Evolutionary conservation across 2,329 filamentous ascomycete species (phyloP), one percentile per base, ranked within the genome.

Genomic region (Apiospora arundinis): DNA sequence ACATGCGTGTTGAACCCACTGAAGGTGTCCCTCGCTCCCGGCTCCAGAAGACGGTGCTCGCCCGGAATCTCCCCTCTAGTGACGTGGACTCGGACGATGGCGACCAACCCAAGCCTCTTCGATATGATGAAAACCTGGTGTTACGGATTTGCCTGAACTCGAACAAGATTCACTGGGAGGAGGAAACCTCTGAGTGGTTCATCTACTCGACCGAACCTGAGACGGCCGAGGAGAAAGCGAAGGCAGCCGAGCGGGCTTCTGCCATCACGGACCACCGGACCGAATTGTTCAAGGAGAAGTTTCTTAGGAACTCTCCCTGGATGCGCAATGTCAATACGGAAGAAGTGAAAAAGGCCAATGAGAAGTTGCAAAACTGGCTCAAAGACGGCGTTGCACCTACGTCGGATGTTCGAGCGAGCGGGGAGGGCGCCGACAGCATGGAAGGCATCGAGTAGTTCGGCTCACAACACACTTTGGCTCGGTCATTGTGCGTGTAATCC

Each of bases 1-100:
- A 93, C 81, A 93, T 94, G 75, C 93, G 94, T 74, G 89, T 95
- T 32, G 94, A 97, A 78, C 93, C 94, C 1, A 99, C 96, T 0
- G 93, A 96, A 81, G 93, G 93, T 18, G 88, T 96, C 2, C 84
- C 88, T 8, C 86, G 91, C 68, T 87, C 87, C 7, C 89, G 88
- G 67, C 86, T 94, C 77, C 89, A 88, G 73, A 92, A 91, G 82
- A 88, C 90, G 5, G 90, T 95, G 71, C 85, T 95, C 21, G 88
- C 90, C 68, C 91, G 93, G 71, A 95, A 93, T 80, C 84, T 94
- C 48, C 91, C 92, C 0, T 84, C 85, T 74, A 79, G 87, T 71
- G 89, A 93, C 71, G 86, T 87, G 48, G 88, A 91, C 69, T 88
- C 90, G 4, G 89, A 92, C 67, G 90, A 91, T 46, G 89, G 91